Base-by-base conservation (phyloP, 371 early-diverging fungal genomes). In the Nematocida parisii region DNA sequence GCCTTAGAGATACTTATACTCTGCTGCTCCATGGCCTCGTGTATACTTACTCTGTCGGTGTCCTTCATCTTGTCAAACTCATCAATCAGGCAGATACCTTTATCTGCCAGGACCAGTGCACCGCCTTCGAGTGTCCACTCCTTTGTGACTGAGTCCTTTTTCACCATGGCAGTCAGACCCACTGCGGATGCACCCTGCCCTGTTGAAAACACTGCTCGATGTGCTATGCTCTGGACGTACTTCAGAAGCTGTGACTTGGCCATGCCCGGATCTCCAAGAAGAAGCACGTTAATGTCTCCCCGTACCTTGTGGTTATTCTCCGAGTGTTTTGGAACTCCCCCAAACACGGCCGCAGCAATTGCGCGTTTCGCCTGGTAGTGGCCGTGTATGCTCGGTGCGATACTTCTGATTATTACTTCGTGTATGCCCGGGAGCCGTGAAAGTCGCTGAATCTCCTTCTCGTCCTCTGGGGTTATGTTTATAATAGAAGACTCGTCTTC, bases 11-110 rank as follows among this genome's bases (percentile, higher is more conserved):
- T 92, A 57, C 94, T 94, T 77, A 98, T 95, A 83, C 92, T 91
- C 87, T 98, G 98, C 86, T 98, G 98, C 88, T 98, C 98, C 98
- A 98, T 98, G n/a, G 95, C 97, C 89, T 98, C 98, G 90, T 96
- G 98, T 84, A 97, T 96, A 66, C 92, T 90, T 2, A 93, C 92
- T 58, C 95, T 89, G 83, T 95, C 96, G 54, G 90, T 87, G 75
- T 98, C 97, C 82, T 94, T 93, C 97, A 98, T 98, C 86, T 98
- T 98, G 87, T 98, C 98, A 89, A 97, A 97, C 89, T 96, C 98
- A 86, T 98, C 98, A 85, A 98, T 98, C 73, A 94, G 85, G 84
- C 96, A 95, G 24, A 97, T 91, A 62, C 98, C 98, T 77, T 92
- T 91, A 88, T 98, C 98, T 18, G 97, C 97, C 84, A 98, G 89